Evolutionary conservation across 2,329 filamentous ascomycete genomes (phyloP).

Genomic region (Colletotrichum sp.): DNA sequence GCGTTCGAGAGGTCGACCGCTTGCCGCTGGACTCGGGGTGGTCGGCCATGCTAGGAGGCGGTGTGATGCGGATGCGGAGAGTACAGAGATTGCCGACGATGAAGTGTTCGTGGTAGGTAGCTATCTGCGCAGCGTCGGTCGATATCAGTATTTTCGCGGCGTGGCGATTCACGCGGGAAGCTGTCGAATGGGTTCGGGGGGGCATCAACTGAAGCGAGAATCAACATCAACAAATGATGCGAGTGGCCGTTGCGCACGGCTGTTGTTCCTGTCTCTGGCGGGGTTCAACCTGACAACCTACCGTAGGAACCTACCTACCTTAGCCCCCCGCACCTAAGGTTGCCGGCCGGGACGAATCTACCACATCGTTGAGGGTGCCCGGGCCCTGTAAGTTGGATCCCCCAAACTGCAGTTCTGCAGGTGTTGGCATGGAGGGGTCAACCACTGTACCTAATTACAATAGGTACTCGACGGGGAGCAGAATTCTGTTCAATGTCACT

Average conservation of each 20-base stretch:
- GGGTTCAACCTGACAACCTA: not conserved
- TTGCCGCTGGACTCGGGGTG: constrained; percentile 30
- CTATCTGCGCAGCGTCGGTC: not conserved
- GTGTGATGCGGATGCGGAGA: not conserved
- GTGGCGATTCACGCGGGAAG: not conserved
- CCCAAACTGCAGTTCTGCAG: constrained; percentile 4
- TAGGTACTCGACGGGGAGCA: not conserved
- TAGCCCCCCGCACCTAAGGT: not conserved
- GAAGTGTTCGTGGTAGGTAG: not conserved
- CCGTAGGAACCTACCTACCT: no score
- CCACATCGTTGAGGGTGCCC: not conserved
- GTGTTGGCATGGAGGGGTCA: not conserved
- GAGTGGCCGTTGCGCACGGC: not conserved
- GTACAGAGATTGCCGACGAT: not conserved
- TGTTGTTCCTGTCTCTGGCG: not conserved
- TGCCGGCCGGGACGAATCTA: not conserved
- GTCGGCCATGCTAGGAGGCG: constrained; percentile 21
- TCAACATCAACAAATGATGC: not conserved
- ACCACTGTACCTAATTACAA: not conserved
- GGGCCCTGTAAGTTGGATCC: not conserved
- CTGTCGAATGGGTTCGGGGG: constrained; percentile 24
- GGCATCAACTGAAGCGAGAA: not conserved
- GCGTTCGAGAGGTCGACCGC: constrained; percentile 65
- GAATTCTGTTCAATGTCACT: not conserved
- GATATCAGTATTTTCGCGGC: not conserved